Evolutionary conservation across 768 basidiomycete genomes (phyloP), one percentile per base, ranked within the genome.

Genomic region (Gymnopilus junonius): DNA sequence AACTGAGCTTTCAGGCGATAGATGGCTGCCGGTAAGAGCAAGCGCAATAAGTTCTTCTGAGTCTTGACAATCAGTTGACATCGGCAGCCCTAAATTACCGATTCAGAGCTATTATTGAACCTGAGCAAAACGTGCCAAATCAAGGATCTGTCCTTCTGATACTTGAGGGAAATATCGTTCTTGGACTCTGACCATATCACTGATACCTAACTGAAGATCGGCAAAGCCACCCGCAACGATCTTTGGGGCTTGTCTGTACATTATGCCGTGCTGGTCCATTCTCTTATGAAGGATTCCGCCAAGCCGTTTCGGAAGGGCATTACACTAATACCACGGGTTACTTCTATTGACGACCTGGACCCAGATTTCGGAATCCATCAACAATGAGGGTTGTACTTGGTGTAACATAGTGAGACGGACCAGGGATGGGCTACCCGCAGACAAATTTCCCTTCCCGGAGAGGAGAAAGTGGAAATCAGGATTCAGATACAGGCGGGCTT

Each of bases 221-320:
- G 29, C 48, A 51, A 51, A 32, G 48, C 8, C 48, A 6, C 35
- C 8, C 50, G 5, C 50, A 29, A 45, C 3, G 48, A 59, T 48
- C 17, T 31, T 4, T 39, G 48, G 31, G n/a, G 32, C 42, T 54
- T 20, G 39, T 63, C 8, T 63, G 62, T 21, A 21, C 62, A 45
- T 48, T 57, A 34, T 63, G 62, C 15, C 56, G 55, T 12, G 31
- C 50, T 6, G 62, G 57, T 11, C 56, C 62, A 2, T 63, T 63
- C 51, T 63, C 62, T n/a, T 43, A 35, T 12, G 27, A 58, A 45
- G 57, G 39, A 35, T 63, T 63, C 20, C 43, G 43, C 12, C 20
- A 45, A 21, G 43, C 43, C 23, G 43, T 45, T 23, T 20, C 43
- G 10, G 23, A 25, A 21, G 21, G n/a, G n/a, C 43, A 45, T 45